phyloP scores from a whole-genome alignment of 306 rosid species.

The Gillenia trifoliata region DNA sequence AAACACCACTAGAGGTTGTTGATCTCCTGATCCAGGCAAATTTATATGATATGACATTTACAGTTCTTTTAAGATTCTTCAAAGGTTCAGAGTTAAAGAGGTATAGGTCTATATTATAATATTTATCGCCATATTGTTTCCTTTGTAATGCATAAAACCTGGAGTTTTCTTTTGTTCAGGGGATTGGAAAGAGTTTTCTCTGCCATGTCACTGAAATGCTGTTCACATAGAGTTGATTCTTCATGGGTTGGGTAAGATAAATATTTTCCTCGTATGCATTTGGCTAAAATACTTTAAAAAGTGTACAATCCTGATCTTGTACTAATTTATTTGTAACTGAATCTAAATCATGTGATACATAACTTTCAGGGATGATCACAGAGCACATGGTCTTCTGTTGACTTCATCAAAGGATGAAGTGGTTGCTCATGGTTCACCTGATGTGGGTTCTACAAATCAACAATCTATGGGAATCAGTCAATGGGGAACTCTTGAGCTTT shows the following conservation, averaged over 20 bases:
- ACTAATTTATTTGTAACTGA: slow-evolving; percentile 9
- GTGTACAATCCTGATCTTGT: background rate
- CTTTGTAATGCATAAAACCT: slow-evolving; percentile 17
- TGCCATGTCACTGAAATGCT: slow-evolving; percentile 70
- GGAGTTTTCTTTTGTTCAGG: slow-evolving; percentile 40
- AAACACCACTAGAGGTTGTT: slow-evolving; percentile 61
- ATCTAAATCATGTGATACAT: slow-evolving; percentile 5
- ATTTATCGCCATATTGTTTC: background rate
- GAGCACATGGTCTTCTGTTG: slow-evolving; percentile 55
- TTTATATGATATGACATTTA: slow-evolving; percentile 72
- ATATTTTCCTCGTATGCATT: slow-evolving; percentile 13
- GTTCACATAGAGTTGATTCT: slow-evolving; percentile 59
- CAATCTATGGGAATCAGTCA: slow-evolving; percentile 41
- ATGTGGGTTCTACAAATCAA: slow-evolving; percentile 36
- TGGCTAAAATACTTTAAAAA: slow-evolving; percentile 16
- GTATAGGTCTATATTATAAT: slow-evolving; percentile 27
- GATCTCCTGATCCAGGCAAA: slow-evolving; percentile 71
- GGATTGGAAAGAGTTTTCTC: slow-evolving; percentile 74
- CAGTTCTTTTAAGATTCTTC: slow-evolving; percentile 70
- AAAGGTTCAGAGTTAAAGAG: slow-evolving; percentile 78
- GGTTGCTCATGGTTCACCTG: slow-evolving; percentile 59
- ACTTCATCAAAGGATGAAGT: slow-evolving; percentile 52
- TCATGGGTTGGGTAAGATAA: slow-evolving; percentile 52
- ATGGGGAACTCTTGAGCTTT: slow-evolving; percentile 80
- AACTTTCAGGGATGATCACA: slow-evolving; percentile 43